Base-by-base conservation (phyloP, 768 basidiomycete species). In the Tremella fuciformis region DNA sequence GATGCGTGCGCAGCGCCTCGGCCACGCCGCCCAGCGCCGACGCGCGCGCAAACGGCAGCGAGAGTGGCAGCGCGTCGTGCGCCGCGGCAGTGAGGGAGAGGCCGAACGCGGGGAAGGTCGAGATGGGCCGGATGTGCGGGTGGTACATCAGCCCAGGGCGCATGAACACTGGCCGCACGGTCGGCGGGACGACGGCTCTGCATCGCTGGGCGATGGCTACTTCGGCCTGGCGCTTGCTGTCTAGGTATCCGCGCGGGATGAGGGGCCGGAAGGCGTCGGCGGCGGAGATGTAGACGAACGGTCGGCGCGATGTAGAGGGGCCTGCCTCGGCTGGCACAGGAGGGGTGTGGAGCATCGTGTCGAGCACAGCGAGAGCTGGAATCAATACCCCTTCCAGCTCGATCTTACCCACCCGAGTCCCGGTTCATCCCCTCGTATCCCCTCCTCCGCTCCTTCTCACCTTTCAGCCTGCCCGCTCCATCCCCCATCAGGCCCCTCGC, bases 81-180 rank as follows among this genome's bases (percentile, higher is more conserved):
- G 91, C 55, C 7, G 82, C 80, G 9, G 90, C 83, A 21, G 91
- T 88, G 8, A 93, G 78, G 71, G 91, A 89, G 41, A 96, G 81
- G 55, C 91, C 72, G 7, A 87, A 86, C 1, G 94, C 92, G 53
- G 88, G 81, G 51, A 90, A 87, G 41, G 90, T 87, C 9, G 88
- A 87, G 49, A 93, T 70, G n/a, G 96, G 96, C 42, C 92, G 86
- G 65, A 86, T 81, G 77, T 96, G 91, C 8, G 94, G 88, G 73
- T 98, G 94, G 78, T 98, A 98, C 66, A 99, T 91, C 53, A 99
- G 81, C 63, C 93, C 96, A 37, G 96, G 94, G 58, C 96, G 83
- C 64, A 98, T 82, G 77, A 88, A 89, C 16, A 94, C 84, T 8
- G 84, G 86, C 57, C 88, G 82, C 71, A 84, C 84, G 38, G 53